A percentile compares a stretch with the other conserved stretches of the same genome.
Conservation (phyloP, 2,329 filamentous ascomycete species). For the Talaromyces sp. region DNA sequence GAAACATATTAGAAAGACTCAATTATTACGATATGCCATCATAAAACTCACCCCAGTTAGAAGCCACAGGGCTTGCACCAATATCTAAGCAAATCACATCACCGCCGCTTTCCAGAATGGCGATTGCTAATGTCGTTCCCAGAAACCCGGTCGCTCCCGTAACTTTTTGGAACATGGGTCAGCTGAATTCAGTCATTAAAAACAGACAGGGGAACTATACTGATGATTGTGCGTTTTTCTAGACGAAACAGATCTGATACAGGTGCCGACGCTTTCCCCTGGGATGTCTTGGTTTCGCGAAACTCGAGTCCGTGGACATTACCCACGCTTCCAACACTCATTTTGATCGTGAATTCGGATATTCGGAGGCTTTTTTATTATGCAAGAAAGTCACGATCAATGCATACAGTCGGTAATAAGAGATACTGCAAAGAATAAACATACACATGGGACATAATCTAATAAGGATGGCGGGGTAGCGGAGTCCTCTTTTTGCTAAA, state of each 20-base stretch:
- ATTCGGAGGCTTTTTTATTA: too few relatives aligned
- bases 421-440: too few relatives aligned
- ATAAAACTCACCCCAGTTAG: too few relatives aligned
- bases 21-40: too few relatives aligned
- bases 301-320: slow-evolving; percentile 39
- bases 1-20: too few relatives aligned
- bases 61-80: neutral
- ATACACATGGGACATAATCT: too few relatives aligned
- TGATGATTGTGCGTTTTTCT: slow-evolving; percentile 13
- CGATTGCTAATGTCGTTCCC: slow-evolving; percentile 15
- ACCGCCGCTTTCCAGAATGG: slow-evolving; percentile 28
- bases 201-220: neutral
- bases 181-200: neutral
- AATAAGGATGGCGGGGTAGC: too few relatives aligned
- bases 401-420: too few relatives aligned
- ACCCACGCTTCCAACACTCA: too few relatives aligned
- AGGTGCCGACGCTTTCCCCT: neutral
- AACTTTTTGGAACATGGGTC: slow-evolving; percentile 9
- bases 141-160: slow-evolving; percentile 22
- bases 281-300: slow-evolving; percentile 1
- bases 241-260: slow-evolving; percentile 14
- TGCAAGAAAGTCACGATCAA: too few relatives aligned
- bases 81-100: slow-evolving; percentile 30
- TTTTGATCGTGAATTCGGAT: too few relatives aligned
- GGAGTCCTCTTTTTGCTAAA: too few relatives aligned